Evolutionary conservation across 495 filamentous ascomycete genomes (phyloP), one percentile per base, ranked within the genome.

Genomic region (Penicillium daleae): DNA sequence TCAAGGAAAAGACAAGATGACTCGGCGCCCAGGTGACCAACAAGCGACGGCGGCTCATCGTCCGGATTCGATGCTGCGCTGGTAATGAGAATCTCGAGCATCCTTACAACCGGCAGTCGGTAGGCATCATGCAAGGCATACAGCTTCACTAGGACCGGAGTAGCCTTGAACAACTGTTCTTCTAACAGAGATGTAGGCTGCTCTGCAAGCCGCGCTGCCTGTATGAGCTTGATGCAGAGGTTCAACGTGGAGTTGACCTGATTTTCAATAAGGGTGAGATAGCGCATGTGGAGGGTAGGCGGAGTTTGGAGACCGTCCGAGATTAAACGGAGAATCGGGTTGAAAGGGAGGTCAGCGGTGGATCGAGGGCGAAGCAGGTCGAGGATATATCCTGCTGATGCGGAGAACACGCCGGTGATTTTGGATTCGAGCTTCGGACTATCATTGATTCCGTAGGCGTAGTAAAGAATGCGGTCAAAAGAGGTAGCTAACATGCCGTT

Each of bases 11-110:
- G 86, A 61, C 89, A 90, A 4, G 93, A 88, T 24, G 89, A 88
- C 62, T 92, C 88, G 19, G 91, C 82, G 17, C 92, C 92, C 3
- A 99, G 82, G 69, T 95, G 90, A 57, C 92, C 93, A 21, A 99
- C 84, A 22, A 99, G 81, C 7, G 94, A 97, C 29, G 93, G 91
- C 4, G 95, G 92, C 65, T 97, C 92, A 39, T 74, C 78, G 22
- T 81, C 81, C 24, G 80, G 71, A 56, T 80, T 76, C 55, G 83
- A 83, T 29, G 87, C 85, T 22, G 88, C 87, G 61, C 82, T 86
- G 29, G 85, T 81, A 21, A 98, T 87, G 17, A 99, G 78, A 29
- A 86, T 84, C 53, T 93, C 87, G 26, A 98, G 78, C 3, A 97
- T 77, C 4, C 81, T 76, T 7, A 93, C 77, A 15, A 90, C 85